Conservation (phyloP, 495 filamentous ascomycete genomes). For the Penicillium coffeae region DNA sequence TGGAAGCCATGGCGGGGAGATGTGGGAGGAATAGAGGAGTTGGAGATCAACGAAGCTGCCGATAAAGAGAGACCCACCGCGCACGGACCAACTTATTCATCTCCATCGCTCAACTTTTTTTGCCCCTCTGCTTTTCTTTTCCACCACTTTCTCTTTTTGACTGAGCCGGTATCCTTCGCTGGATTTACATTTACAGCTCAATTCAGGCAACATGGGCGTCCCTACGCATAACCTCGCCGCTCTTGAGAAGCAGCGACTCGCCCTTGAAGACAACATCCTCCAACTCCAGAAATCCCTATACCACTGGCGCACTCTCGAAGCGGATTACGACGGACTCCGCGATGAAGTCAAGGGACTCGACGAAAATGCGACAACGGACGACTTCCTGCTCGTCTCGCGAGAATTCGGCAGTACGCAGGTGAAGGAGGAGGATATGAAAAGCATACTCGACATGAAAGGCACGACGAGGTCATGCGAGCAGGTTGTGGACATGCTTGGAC, state of each 20-base stretch:
- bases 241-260: slow-evolving; percentile 70
- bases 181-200: not conserved
- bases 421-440: slow-evolving; percentile 50
- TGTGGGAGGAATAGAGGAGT: not conserved
- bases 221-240: slow-evolving; percentile 31
- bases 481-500: slow-evolving; percentile 65
- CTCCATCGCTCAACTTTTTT: slow-evolving; percentile 2
- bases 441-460: slow-evolving; percentile 34
- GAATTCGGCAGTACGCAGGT: slow-evolving; percentile 52
- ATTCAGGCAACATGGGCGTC: slow-evolving; percentile 25
- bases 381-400: slow-evolving; percentile 48
- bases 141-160: not conserved
- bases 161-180: not conserved
- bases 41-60: slow-evolving; percentile 4
- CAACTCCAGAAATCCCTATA: slow-evolving; percentile 72
- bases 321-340: slow-evolving; percentile 84
- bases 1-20: slow-evolving; percentile 30
- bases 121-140: slow-evolving; percentile 11
- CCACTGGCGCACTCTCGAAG: slow-evolving; percentile 85
- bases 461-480: slow-evolving; percentile 48
- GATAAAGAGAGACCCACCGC: slow-evolving; percentile 16
- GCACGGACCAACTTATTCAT: slow-evolving; percentile 16
- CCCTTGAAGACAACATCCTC: slow-evolving; percentile 70
- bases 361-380: slow-evolving; percentile 44
- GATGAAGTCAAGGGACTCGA: slow-evolving; percentile 63